Conservation (phyloP, 2,329 filamentous ascomycete species). For the Pseudonectria buxi region DNA sequence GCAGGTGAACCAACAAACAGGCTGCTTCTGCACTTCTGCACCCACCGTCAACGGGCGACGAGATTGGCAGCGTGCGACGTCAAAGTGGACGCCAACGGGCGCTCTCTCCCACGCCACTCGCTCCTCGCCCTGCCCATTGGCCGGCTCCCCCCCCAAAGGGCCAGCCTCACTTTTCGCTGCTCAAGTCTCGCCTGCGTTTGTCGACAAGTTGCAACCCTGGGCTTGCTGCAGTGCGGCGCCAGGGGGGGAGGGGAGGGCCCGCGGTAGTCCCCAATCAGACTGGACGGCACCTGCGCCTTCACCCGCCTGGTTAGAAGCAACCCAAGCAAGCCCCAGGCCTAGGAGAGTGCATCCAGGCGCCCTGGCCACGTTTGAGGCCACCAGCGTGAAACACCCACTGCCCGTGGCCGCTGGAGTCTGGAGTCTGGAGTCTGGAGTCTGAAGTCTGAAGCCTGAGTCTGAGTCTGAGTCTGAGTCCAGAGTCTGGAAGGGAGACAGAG, state of each 20-base stretch:
- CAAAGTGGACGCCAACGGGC: conserved; percentile 13
- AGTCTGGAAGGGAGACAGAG: too few relatives aligned
- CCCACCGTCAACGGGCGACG: conserved; percentile 16
- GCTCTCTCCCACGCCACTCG: conserved; percentile 10
- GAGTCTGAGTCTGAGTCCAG: too few relatives aligned
- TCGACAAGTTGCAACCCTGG: conserved; percentile 1
- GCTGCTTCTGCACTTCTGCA: not conserved
- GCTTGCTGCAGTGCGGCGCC: conserved; percentile 11
- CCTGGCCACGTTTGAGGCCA: conserved; percentile 18
- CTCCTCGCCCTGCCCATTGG: conserved; percentile 12
- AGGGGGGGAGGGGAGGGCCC: conserved; percentile 13
- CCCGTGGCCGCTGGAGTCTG: too few relatives aligned
- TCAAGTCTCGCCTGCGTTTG: conserved; percentile 1
- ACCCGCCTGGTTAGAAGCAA: too few relatives aligned
- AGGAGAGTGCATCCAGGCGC: not conserved
- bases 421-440: too few relatives aligned
- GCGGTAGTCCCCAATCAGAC: conserved; percentile 10
- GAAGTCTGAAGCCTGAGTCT: too few relatives aligned
- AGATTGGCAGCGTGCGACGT: conserved; percentile 16
- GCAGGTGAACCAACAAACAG: too few relatives aligned
- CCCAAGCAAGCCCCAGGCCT: too few relatives aligned
- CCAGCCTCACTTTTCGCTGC: conserved; percentile 20
- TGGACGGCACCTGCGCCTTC: not conserved
- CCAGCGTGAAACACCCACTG: conserved; percentile 8
- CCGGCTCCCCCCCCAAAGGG: conserved; percentile 12